A percentile compares a stretch with the other conserved stretches of the same genome.
phyloP scores from a whole-genome alignment of 768 basidiomycete genomes.

The Naganishia randhawae region DNA sequence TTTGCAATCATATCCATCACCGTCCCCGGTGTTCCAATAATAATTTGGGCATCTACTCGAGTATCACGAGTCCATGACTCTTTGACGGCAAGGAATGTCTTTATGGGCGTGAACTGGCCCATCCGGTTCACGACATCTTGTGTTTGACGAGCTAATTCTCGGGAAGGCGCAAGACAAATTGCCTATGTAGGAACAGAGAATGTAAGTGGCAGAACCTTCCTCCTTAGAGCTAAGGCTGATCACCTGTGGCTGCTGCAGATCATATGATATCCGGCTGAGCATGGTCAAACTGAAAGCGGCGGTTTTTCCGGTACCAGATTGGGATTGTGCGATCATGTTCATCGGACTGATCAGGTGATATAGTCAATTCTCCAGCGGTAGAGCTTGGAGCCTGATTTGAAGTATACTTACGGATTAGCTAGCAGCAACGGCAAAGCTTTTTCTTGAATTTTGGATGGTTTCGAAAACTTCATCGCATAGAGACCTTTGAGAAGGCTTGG shows the following conservation, averaged over 20 bases:
- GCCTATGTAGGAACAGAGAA: constrained; percentile 58
- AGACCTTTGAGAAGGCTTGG: constrained; percentile 86
- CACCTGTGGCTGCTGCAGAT: constrained; percentile 77
- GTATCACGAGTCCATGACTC: constrained; percentile 54
- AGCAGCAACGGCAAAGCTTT: constrained; percentile 87
- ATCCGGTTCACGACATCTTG: constrained; percentile 89
- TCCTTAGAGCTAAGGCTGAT: constrained; percentile 26
- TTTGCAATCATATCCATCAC: constrained; percentile 79
- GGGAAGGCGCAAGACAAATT: constrained; percentile 92
- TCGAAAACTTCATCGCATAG: constrained; percentile 91
- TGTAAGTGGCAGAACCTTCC: neutral
- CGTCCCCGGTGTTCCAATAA: constrained; percentile 95
- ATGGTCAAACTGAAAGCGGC: constrained; percentile 97
- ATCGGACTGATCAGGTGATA: constrained; percentile 63
- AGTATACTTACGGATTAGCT: constrained; percentile 68
- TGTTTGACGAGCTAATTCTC: constrained; percentile 95
- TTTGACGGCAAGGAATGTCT: constrained; percentile 93
- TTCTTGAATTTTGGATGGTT: constrained; percentile 98
- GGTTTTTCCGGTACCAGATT: constrained; percentile 98
- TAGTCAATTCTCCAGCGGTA: neutral
- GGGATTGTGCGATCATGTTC: constrained; percentile 99
- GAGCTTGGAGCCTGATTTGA: neutral
- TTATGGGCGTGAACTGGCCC: constrained; percentile 89
- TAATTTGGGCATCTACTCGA: constrained; percentile 74
- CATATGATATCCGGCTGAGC: constrained; percentile 87